Base-by-base conservation (phyloP, 2,329 filamentous ascomycete genomes). In the Nemania bipapillata region DNA sequence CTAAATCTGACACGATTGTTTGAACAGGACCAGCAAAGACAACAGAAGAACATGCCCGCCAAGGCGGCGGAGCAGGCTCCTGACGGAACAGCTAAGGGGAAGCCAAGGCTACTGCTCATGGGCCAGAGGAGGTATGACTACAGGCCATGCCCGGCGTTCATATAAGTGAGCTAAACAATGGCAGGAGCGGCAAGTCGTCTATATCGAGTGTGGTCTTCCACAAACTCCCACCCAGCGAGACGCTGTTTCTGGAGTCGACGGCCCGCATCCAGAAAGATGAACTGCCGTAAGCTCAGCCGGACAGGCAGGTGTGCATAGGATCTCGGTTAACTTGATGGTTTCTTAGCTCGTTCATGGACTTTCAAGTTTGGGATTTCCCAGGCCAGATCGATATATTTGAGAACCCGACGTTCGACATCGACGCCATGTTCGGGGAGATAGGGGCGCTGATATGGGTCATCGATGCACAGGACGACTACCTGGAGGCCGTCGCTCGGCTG, bases 181-280 rank as follows among this genome's bases (percentile, higher is more conserved):
- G 24, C 73, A 99, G 96, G 83, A 97, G 94, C 78, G 96, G 96
- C 69, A 99, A 99, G 80, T 98, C 96, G 0, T 99, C 96, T 5
- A 98, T 99, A 78, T 96, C 94, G 28, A 98, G 94, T 77, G 96
- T 99, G 55, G 95, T 99, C n/a, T 98, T 99, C 77, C 94, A 98
- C 81, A 99, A 99, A 80, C 90, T 98, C 78, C 93, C 95, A 2
- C 94, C 96, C 1, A 96, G 92, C 74, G 96, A 99, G 83, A 98
- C 96, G 0, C 83, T 99, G 17, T 99, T 97, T 76, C 87, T 99
- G 20, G 96, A 98, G 80, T 97, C 96, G 0, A 99, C 96, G 3
- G 94, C 94, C 9, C 88, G 92, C 35, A 96, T 98, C 71, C 94
- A 97, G 77, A 97, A 97, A 78, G 94, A 97, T 74, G 93, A 92